A percentile compares a stretch with the other conserved stretches of the same genome.
Evolutionary conservation across 2,329 filamentous ascomycete species (phyloP).

Genomic region (Cylindrodendrum hubeiense): DNA sequence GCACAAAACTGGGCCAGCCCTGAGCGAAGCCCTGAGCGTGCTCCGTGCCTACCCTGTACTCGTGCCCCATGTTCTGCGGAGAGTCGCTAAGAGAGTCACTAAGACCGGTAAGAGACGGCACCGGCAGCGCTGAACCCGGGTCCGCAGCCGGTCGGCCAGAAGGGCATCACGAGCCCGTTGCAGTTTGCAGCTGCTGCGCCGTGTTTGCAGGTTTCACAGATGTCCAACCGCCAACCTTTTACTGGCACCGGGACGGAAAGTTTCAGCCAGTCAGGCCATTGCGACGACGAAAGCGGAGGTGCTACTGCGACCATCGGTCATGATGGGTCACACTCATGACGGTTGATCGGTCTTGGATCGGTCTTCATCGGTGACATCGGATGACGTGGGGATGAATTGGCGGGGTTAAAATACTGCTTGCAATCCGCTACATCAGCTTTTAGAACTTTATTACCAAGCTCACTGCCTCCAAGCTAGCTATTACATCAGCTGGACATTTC

Average conservation of each 20-base stretch:
- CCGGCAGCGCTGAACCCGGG: slow-evolving; percentile 19
- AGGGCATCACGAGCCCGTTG: slow-evolving; percentile 20
- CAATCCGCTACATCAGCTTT: slow-evolving; percentile 2
- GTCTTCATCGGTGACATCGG: slow-evolving; percentile 27
- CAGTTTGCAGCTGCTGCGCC: neutral
- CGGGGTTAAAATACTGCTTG: slow-evolving; percentile 34
- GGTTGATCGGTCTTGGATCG: slow-evolving; percentile 26
- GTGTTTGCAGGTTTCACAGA: neutral
- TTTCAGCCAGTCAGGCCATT: slow-evolving; percentile 26
- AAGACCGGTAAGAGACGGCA: slow-evolving; percentile 19
- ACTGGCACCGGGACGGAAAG: neutral
- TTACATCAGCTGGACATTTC: neutral
- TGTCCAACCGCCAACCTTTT: neutral
- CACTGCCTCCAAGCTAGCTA: slow-evolving; percentile 6
- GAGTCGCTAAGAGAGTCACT: too few species aligned
- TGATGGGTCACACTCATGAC: slow-evolving; percentile 24
- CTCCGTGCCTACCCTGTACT: slow-evolving; percentile 14
- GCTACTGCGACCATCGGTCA: slow-evolving; percentile 24
- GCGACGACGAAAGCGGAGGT: slow-evolving; percentile 19
- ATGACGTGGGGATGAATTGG: slow-evolving; percentile 41
- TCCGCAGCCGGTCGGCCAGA: slow-evolving; percentile 23
- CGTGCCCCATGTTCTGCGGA: neutral
- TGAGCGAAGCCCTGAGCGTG: neutral
- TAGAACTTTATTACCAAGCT: slow-evolving; percentile 20
- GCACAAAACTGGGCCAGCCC: neutral